These are phyloP conservation scores for Komagataella mondaviorum DNA, from an alignment of 805 yeast genomes.

Conservation along the genomic window DNA sequence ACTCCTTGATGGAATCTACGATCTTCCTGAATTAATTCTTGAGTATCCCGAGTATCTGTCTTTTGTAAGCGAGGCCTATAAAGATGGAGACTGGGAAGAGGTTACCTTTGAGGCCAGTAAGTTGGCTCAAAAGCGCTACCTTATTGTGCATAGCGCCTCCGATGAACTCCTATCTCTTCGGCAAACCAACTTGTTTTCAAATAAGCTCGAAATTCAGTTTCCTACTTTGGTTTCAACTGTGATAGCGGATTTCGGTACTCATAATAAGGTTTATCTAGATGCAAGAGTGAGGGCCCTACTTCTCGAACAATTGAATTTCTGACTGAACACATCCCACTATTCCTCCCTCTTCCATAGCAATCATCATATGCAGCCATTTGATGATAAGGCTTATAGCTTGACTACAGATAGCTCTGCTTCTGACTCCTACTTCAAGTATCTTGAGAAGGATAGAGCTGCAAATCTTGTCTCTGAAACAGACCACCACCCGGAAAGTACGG, in stretches of 20 bases:
- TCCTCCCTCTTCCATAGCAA: neutral
- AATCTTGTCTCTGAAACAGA: neutral
- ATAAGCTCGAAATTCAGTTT: conserved; percentile 16
- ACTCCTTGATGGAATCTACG: conserved; percentile 62
- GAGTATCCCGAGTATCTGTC: conserved; percentile 49
- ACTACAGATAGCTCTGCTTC: neutral
- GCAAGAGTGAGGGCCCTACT: conserved; percentile 18
- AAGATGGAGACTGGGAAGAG: conserved; percentile 3
- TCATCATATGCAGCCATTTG: neutral
- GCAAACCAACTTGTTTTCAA: conserved; percentile 31
- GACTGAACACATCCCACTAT: neutral
- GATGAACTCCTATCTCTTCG: conserved; percentile 51
- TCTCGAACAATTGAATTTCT: neutral
- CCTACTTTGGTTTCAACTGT: neutral
- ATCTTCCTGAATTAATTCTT: conserved; percentile 29
- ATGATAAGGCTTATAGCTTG: neutral
- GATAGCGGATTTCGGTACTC: conserved; percentile 34
- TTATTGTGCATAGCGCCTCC: conserved; percentile 42
- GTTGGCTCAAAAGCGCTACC: conserved; percentile 1
- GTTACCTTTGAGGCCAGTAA: neutral
- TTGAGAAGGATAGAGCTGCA: neutral
- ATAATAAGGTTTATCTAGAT: conserved; percentile 48
- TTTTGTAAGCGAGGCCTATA: conserved; percentile 51
- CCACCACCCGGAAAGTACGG: neutral
- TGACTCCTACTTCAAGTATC: neutral